These are phyloP conservation scores for Catunica adiposa DNA, from an alignment of 2,329 filamentous ascomycete species.

Conservation along the genomic window DNA sequence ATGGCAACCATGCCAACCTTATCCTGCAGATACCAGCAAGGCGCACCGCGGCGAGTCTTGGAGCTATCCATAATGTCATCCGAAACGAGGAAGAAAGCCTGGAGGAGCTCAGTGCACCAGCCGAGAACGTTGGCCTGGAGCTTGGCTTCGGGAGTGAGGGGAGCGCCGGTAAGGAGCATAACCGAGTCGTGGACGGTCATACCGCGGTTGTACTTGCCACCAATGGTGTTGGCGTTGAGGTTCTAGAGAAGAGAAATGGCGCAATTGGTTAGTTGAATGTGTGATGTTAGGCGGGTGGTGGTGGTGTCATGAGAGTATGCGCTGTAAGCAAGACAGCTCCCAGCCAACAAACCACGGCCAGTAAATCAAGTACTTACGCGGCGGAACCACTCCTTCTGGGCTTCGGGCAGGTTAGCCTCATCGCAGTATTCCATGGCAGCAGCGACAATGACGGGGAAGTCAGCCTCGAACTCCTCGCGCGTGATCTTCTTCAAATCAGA, in stretches of 20 bases:
- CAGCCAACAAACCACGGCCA: too few relatives aligned
- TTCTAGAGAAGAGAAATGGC: conserved; percentile 33
- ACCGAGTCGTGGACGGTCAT: conserved; percentile 93
- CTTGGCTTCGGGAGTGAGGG: conserved; percentile 68
- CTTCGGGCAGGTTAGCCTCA: conserved; percentile 66
- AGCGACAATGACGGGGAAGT: conserved; percentile 74
- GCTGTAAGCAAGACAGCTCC: too few relatives aligned
- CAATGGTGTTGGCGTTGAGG: conserved; percentile 70
- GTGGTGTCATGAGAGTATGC: too few relatives aligned
- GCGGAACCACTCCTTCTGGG: conserved; percentile 75
- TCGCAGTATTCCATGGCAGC: conserved; percentile 65
- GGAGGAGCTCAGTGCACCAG: conserved; percentile 95
- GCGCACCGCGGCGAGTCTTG: conserved; percentile 83
- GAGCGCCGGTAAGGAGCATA: conserved; percentile 54
- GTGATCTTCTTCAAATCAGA: conserved; percentile 55
- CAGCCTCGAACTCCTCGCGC: conserved; percentile 71
- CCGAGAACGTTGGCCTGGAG: conserved; percentile 76
- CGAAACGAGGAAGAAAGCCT: conserved; percentile 96
- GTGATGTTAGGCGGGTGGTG: too few relatives aligned
- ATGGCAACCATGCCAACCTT: conserved; percentile 91
- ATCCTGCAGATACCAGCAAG: conserved; percentile 89
- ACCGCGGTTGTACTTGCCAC: conserved; percentile 96
- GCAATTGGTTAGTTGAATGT: too few relatives aligned
- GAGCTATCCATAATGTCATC: conserved; percentile 98
- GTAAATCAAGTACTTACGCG: conserved; percentile 35